Evolutionary conservation across 345 rosid species (phyloP), one percentile per base, ranked within the genome.

Genomic region (Microthlaspi erraticum): DNA sequence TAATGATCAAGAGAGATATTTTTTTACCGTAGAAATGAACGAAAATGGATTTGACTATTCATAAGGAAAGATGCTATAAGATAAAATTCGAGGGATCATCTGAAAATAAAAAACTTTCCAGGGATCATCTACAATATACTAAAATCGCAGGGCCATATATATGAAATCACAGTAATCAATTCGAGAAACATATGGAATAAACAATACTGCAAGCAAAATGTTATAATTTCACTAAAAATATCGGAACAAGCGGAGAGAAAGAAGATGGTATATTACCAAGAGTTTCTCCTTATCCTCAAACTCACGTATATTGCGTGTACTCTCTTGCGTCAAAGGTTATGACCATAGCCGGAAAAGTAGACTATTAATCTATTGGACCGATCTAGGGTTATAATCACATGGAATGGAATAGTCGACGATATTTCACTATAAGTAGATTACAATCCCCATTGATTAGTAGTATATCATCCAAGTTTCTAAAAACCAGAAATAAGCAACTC

Each of bases 231-330:
- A 20, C 20, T 8, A 5, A 2, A 64, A 39, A 39, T 38, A 5
- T 29, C 0, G 13, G 60, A 33, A 5, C 60, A 38, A 51, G 23
- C 26, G 26, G 19, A 38, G 42, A 38, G 32, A 64, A 0, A n/a
- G n/a, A n/a, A 17, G 44, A 8, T 2, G 51, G n/a, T n/a, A 67
- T 42, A 53, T 67, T 67, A 54, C 32, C 11, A 17, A 54, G 7
- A 32, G 53, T 7, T 66, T 41, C 19, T 32, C 73, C 64, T 68
- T 46, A 20, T 57, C 73, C 64, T 5, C 42, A 67, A 31, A 56
- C 61, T 56, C 46, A 26, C 29, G 29, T 26, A 26, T n/a, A n/a
- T n/a, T n/a, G n/a, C n/a, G n/a, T n/a, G n/a, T n/a, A n/a, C n/a
- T n/a, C n/a, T n/a, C n/a, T n/a, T n/a, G 26, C 3, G 41, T 37